phyloP scores from a whole-genome alignment of 306 rosid genomes.

The Cyclanthera cordifolia region DNA sequence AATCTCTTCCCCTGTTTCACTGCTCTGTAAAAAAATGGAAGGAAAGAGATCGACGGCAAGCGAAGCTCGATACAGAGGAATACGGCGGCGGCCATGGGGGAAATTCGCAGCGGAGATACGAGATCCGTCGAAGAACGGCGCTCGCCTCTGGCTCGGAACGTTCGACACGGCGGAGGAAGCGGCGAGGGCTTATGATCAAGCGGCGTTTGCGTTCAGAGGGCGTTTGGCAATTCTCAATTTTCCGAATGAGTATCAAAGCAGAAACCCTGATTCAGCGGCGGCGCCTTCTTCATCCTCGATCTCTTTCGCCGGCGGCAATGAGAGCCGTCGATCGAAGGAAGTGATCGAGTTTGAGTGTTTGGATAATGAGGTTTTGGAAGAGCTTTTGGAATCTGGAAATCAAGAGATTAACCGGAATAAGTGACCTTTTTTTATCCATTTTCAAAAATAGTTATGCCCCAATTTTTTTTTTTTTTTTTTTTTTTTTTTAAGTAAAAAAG shows the following conservation, averaged over 20 bases:
- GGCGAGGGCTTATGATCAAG: slow-evolving; percentile 81
- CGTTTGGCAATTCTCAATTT: slow-evolving; percentile 75
- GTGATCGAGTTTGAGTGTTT: slow-evolving; percentile 55
- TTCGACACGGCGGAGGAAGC: slow-evolving; percentile 77
- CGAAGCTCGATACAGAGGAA: slow-evolving; percentile 53
- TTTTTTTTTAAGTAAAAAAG: too few relatives aligned
- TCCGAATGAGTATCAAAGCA: slow-evolving; percentile 49
- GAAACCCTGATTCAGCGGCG: not conserved
- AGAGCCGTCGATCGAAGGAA: not conserved
- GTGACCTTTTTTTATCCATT: not conserved
- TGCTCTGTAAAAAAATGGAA: slow-evolving; percentile 28
- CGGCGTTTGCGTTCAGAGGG: slow-evolving; percentile 71
- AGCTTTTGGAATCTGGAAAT: slow-evolving; percentile 42
- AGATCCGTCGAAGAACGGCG: slow-evolving; percentile 77
- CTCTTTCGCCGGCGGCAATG: not conserved
- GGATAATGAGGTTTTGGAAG: slow-evolving; percentile 56
- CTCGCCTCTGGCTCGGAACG: slow-evolving; percentile 76
- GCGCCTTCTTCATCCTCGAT: too few relatives aligned
- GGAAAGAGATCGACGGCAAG: slow-evolving; percentile 14
- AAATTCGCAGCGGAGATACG: slow-evolving; percentile 88
- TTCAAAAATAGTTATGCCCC: too few relatives aligned
- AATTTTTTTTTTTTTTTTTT: too few relatives aligned
- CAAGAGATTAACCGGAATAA: not conserved
- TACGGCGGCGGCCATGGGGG: slow-evolving; percentile 83
- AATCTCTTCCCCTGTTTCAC: not conserved